Evolutionary conservation across 1,139 yeast genomes (phyloP), one percentile per base, ranked within the genome.

Genomic region (Geotrichum macrosporum): DNA sequence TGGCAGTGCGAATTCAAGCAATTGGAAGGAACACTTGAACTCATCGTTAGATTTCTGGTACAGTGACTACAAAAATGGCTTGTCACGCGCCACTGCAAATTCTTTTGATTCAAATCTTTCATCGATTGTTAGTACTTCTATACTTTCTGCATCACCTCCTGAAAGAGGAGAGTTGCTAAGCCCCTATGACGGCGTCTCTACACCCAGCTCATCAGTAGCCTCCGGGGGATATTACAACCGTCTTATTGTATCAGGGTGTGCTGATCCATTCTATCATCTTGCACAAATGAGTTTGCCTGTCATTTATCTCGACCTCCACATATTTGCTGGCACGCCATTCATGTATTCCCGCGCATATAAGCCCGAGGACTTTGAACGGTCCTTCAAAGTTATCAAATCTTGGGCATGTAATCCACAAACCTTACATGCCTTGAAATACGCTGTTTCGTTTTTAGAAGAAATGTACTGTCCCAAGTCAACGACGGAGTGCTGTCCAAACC

Each of bases 261-360:
- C 61, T 2, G 58, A 60, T 35, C 62, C 63, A 16, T 57, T 58
- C 41, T 59, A 80, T 62, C 89, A 84, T 57, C 70, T 84, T 64
- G 80, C 88, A 0, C 92, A 84, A 60, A 77, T 86, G 18, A 76
- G 80, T 29, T 77, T 86, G 58, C 71, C 84, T 42, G 73, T 84
- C 29, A 79, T 84, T 50, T 87, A 84, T 53, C 80, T 83, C 62
- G 95, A 86, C 62, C 76, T 84, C 48, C 84, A 84, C 46, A 80
- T 84, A 6, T 81, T 72, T 61, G 83, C 89, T 5, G 96, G 96
- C 1, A 84, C 88, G 1, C 92, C 94, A 0, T 5, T 85, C 81
- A 60, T 80, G 84, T 50, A 80, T 77, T 36, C 42, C 15, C 39
- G 39, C 12, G 12, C 35, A 20, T 39, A 19, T 32, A 58, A 67